Evolutionary conservation across 768 basidiomycete species (phyloP), one percentile per base, ranked within the genome.

Genomic region (Naganishia onofrii): DNA sequence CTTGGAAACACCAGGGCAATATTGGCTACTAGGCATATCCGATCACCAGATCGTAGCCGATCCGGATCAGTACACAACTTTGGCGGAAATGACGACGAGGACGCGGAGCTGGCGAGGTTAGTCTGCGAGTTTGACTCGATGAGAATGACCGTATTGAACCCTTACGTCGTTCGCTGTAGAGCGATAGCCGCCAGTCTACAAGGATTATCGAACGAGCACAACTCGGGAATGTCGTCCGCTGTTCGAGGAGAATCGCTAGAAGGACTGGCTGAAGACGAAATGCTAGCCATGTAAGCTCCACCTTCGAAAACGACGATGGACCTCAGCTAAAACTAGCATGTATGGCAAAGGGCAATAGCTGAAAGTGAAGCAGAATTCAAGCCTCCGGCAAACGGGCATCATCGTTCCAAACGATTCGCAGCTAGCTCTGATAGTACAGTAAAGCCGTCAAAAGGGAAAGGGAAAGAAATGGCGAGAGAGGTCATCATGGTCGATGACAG

Each of bases 401-500:
- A 31, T 9, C 32, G 15, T 15, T 23, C 19, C 19, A 42, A 23
- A n/a, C 3, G 38, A 12, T n/a, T 26, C n/a, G n/a, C 19, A 26
- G 8, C 26, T 2, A 63, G 23, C 60, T 17, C n/a, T 9, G 8
- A 1, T 13, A 26, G 42, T 13, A 63, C 42, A 42, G 42, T 17
- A 42, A 42, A 42, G 42, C 15, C 42, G 7, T 42, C 42, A 15
- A 42, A 42, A 42, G 42, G 42, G 42, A 63, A 63, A 36, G 60
- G 60, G 12, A 63, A 63, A 42, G 23, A 42, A 42, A 28, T 42
- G 23, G 38, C 38, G 10, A 34, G 36, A 29, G 60, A 63, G 46
- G 60, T 63, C 26, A 42, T 63, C n/a, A 26, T 63, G n/a, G 28
- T 63, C 23, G 60, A 63, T 15, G 60, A 63, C 15, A 63, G 60